Evolutionary conservation across 345 rosid species (phyloP).

Genomic region (Arabidopsis suecica): DNA sequence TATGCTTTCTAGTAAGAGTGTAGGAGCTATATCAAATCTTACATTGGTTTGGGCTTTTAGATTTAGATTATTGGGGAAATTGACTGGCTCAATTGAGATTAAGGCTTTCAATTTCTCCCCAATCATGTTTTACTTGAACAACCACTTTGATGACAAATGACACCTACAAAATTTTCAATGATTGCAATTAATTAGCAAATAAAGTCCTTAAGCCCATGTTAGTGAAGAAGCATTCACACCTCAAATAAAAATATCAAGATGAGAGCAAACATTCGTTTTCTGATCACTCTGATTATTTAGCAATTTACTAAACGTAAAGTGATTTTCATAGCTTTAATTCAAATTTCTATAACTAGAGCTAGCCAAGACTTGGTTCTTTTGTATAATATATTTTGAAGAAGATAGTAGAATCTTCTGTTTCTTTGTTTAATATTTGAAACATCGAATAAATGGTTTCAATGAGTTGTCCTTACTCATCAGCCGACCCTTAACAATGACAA

Average conservation of each 20-base stretch:
- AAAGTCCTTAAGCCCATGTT: slow-evolving; percentile 16
- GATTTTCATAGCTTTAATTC: slow-evolving; percentile 11
- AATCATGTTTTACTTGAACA: not conserved
- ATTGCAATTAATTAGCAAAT: slow-evolving; percentile 25
- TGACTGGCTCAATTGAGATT: not conserved
- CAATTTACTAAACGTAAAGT: not conserved
- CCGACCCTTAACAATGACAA: slow-evolving; percentile 33
- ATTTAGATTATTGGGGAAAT: not conserved
- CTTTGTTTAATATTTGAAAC: slow-evolving; percentile 27
- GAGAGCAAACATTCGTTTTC: slow-evolving; percentile 31
- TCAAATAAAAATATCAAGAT: not conserved
- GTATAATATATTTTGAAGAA: not conserved
- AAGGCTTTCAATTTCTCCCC: not conserved
- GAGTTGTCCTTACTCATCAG: slow-evolving; percentile 46
- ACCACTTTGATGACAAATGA: not conserved
- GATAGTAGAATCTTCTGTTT: slow-evolving; percentile 5
- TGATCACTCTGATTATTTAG: slow-evolving; percentile 7
- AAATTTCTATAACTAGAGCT: not conserved
- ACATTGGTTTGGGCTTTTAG: not conserved
- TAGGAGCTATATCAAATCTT: too few relatives aligned
- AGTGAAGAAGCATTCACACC: slow-evolving; percentile 23
- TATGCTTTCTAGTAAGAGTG: too few relatives aligned
- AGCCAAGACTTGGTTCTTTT: not conserved
- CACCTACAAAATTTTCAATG: slow-evolving; percentile 4
- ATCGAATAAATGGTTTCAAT: slow-evolving; percentile 21